Evolutionary conservation across 2,329 filamentous ascomycete genomes (phyloP), one percentile per base, ranked within the genome.

Genomic region (Trichoderma asperellum): DNA sequence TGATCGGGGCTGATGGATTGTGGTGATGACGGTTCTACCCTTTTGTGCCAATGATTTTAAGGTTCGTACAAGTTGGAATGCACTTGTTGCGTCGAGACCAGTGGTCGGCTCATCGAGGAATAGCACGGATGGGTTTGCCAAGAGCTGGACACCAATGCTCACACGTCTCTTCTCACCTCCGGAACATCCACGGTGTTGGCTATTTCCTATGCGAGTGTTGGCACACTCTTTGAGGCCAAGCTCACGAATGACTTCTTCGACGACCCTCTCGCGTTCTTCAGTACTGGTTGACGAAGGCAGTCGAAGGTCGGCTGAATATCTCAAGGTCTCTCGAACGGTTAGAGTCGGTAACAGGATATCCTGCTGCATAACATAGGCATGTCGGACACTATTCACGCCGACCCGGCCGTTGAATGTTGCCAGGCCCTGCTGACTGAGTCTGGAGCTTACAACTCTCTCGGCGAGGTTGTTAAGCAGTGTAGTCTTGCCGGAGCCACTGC

Each of bases 51-150:
- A 82, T 8, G 81, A 83, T 75, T 93, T 92, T 10, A 94, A 79
- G 0, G 91, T 93, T 37, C 88, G 83, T 0, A 94, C 84, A 0
- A 94, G 85, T 72, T 93, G 91, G 73, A 88, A 92, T 0, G 92
- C 92, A 75, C 89, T 93, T 1, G 91, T 92, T 0, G 91, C 91
- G 79, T 94, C 92, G 8, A 94, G 83, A 0, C 91, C 91, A 1
- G 91, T 94, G 0, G 92, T 94, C 0, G 92, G 91, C 74, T 94
- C 92, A 74, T 95, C 92, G 27, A 93, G 85, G 77, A 93, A 94
- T 7, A 94, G 80, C 0, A 94, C 86, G 6, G 90, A 92, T 1
- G 92, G 92, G 75, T 94, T 94, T 5, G 90, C 88, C n/a, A 94
- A 82, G 68, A 94, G 83, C 78, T 94, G 92, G 5, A 94, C 91